Conservation (phyloP, 768 basidiomycete species). For the Sistotremastrum niveocremeum region DNA sequence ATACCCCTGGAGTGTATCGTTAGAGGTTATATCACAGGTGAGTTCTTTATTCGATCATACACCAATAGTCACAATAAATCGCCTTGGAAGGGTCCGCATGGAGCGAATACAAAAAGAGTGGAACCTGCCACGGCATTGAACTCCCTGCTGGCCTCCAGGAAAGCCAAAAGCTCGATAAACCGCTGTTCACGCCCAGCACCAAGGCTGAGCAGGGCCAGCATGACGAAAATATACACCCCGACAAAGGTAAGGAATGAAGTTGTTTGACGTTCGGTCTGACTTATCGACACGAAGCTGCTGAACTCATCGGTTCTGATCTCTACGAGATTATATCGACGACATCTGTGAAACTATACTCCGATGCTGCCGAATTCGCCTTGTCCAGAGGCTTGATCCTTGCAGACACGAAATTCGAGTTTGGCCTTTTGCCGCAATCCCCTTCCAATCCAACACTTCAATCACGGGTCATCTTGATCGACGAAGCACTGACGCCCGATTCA, state of each 20-base stretch:
- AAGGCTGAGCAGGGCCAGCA: conserved; percentile 91
- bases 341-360: conserved; percentile 53
- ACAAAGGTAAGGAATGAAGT: conserved; percentile 36
- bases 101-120: conserved; percentile 79
- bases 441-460: conserved; percentile 17
- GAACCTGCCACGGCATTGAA: conserved; percentile 78
- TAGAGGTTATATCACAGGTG: conserved; percentile 92
- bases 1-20: conserved; percentile 93
- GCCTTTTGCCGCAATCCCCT: conserved; percentile 41
- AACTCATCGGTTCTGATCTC: conserved; percentile 52
- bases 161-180: conserved; percentile 66
- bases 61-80: background rate
- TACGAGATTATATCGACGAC: conserved; percentile 45
- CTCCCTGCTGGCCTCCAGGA: conserved; percentile 71
- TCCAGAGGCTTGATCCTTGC: conserved; percentile 82
- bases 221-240: conserved; percentile 91
- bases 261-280: background rate
- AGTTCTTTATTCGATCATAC: conserved; percentile 11
- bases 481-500: conserved; percentile 94
- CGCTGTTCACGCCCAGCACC: conserved; percentile 92
- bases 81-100: conserved; percentile 72
- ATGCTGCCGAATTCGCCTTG: conserved; percentile 62
- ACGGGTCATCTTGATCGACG: conserved; percentile 80
- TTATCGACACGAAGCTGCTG: conserved; percentile 30
- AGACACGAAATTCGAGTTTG: conserved; percentile 99